These are phyloP conservation scores for Aspergillus aculeatus DNA, from an alignment of 2,329 filamentous ascomycete genomes.

Conservation along the genomic window DNA sequence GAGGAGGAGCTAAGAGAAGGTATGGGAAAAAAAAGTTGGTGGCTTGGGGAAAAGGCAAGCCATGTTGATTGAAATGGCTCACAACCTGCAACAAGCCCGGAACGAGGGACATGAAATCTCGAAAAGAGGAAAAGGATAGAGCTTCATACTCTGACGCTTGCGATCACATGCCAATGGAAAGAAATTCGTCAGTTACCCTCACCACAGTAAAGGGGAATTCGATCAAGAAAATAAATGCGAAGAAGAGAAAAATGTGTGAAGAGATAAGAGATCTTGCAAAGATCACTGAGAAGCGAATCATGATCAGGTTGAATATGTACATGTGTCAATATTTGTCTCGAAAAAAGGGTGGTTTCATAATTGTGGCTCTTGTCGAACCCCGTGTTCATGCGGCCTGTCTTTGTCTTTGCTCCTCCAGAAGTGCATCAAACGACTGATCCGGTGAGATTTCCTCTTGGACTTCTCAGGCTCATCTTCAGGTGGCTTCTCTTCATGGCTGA, in stretches of 20 bases:
- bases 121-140: conserved; percentile 25
- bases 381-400: conserved; percentile 28
- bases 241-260: conserved; percentile 6
- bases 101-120: conserved; percentile 30
- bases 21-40: conserved; percentile 15
- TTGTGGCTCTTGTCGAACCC: conserved; percentile 22
- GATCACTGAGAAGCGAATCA: conserved; percentile 23
- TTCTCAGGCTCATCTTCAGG: conserved; percentile 40
- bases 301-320: conserved; percentile 19
- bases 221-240: conserved; percentile 16
- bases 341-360: conserved; percentile 21
- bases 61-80: conserved; percentile 24
- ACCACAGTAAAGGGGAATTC: conserved; percentile 17
- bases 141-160: conserved; percentile 34
- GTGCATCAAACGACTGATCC: conserved; percentile 49
- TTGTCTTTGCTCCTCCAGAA: conserved; percentile 53
- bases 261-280: conserved; percentile 18
- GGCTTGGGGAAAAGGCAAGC: conserved; percentile 26
- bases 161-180: conserved; percentile 30
- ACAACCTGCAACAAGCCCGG: conserved; percentile 29
- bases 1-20: conserved; percentile 12
- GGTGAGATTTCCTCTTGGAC: conserved; percentile 44
- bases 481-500: conserved; percentile 46
- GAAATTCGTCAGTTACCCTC: conserved; percentile 36
- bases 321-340: conserved; percentile 15